phyloP scores from a whole-genome alignment of 306 rosid genomes.

The Morella rubra region DNA sequence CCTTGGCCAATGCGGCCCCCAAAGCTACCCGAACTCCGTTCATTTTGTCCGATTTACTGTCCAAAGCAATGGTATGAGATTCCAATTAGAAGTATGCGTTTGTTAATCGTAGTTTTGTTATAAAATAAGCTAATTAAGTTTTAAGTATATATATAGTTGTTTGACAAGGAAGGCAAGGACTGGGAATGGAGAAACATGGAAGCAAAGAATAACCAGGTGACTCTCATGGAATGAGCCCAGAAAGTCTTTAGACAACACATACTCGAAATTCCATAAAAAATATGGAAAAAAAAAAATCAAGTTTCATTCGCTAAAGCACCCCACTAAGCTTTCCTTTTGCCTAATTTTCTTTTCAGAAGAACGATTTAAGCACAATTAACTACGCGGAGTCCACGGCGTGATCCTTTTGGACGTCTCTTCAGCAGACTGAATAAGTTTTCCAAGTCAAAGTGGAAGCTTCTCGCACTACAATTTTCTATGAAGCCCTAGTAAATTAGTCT shows the following conservation, averaged over 20 bases:
- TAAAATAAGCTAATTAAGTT: too few relatives aligned
- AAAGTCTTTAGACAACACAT: not conserved
- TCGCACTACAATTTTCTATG: not conserved
- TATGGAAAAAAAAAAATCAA: not conserved
- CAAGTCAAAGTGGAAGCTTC: slow-evolving; percentile 8
- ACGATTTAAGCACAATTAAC: not conserved
- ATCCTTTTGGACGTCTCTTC: not conserved
- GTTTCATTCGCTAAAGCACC: not conserved
- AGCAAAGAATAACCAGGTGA: not conserved
- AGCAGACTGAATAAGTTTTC: not conserved
- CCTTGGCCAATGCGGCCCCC: too few relatives aligned
- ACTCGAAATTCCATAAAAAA: too few relatives aligned
- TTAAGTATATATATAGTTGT: too few relatives aligned
- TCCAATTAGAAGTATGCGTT: not conserved
- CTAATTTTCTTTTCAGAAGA: not conserved
- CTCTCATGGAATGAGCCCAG: not conserved
- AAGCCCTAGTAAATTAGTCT: not conserved
- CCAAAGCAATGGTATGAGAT: not conserved
- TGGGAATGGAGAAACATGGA: not conserved
- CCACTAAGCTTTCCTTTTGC: slow-evolving; percentile 2
- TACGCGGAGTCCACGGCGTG: not conserved
- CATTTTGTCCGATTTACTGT: not conserved
- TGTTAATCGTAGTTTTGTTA: not conserved
- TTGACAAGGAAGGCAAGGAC: not conserved
- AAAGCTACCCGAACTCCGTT: not conserved